Evolutionary conservation across 2,329 filamentous ascomycete species (phyloP).

Genomic region (Fusarium veterinarium): DNA sequence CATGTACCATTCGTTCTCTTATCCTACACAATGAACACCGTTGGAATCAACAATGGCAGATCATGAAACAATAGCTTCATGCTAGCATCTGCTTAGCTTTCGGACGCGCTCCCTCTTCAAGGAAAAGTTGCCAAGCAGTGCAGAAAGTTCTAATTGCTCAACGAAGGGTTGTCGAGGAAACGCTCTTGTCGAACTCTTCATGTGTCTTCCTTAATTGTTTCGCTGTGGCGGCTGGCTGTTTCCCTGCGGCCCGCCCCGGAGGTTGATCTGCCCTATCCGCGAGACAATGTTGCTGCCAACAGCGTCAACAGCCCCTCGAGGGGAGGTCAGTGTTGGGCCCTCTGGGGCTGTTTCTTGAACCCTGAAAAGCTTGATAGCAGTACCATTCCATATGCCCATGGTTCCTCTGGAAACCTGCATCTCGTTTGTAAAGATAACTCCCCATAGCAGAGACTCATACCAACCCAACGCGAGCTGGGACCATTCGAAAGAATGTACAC

Average conservation of each 20-base stretch:
- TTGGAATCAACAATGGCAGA: conserved; percentile 2
- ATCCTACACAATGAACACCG: conserved; percentile 10
- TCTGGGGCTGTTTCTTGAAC: conserved; percentile 86
- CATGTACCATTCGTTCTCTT: conserved; percentile 6
- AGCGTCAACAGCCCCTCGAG: conserved; percentile 90
- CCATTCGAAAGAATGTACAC: conserved; percentile 95
- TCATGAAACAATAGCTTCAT: conserved; percentile 21
- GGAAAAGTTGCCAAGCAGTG: conserved; percentile 3
- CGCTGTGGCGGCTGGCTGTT: conserved; percentile 32
- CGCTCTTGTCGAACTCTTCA: background rate
- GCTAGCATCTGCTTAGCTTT: conserved; percentile 8
- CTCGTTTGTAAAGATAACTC: conserved; percentile 90
- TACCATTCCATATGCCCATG: conserved; percentile 94
- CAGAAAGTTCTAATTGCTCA: background rate
- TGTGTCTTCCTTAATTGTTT: conserved; percentile 18
- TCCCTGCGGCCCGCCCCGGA: conserved; percentile 62
- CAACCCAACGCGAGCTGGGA: conserved; percentile 89
- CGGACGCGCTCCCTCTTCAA: conserved; percentile 5
- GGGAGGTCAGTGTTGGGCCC: conserved; percentile 84
- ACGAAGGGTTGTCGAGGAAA: conserved; percentile 1
- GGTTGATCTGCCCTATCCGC: conserved; percentile 83
- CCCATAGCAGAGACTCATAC: conserved; percentile 96
- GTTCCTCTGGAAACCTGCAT: conserved; percentile 88
- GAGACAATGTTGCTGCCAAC: conserved; percentile 91
- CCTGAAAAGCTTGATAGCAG: conserved; percentile 85